These are phyloP conservation scores for Claviceps purpurea DNA, from an alignment of 2,329 filamentous ascomycete species.

Conservation along the genomic window DNA sequence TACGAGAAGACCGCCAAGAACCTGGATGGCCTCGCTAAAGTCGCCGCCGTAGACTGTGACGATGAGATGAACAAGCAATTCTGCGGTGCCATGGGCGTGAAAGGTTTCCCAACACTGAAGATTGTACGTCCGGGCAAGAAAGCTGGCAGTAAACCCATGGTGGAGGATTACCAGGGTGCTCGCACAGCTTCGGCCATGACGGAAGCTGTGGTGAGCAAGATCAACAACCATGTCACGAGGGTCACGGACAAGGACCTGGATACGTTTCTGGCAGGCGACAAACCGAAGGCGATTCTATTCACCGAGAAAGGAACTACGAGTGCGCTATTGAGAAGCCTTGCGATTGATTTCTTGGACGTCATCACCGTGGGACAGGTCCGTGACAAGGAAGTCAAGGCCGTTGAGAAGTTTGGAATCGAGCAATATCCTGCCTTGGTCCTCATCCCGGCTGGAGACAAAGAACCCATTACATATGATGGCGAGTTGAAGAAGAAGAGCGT, in stretches of 20 bases:
- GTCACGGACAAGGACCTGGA: slow-evolving; percentile 70
- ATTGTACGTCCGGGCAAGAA: slow-evolving; percentile 80
- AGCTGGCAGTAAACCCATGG: slow-evolving; percentile 54
- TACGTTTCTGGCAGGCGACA: slow-evolving; percentile 58
- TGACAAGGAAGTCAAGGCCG: slow-evolving; percentile 59
- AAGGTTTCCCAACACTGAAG: slow-evolving; percentile 94
- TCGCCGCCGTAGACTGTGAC: slow-evolving; percentile 90
- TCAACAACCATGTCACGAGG: slow-evolving; percentile 80
- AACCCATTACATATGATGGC: slow-evolving; percentile 62
- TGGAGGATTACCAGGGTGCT: slow-evolving; percentile 83
- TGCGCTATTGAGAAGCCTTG: slow-evolving; percentile 67
- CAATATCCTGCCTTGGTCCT: slow-evolving; percentile 73
- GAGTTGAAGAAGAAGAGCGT: slow-evolving; percentile 77
- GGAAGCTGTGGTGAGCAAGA: slow-evolving; percentile 71
- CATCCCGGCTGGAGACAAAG: slow-evolving; percentile 55
- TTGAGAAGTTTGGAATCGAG: slow-evolving; percentile 61
- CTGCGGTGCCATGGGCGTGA: slow-evolving; percentile 72
- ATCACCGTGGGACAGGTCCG: slow-evolving; percentile 73
- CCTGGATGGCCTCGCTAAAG: slow-evolving; percentile 83
- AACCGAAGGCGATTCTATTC: slow-evolving; percentile 79
- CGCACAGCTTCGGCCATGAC: slow-evolving; percentile 78
- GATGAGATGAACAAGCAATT: slow-evolving; percentile 83
- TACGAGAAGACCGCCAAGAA: slow-evolving; percentile 89
- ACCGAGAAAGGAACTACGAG: slow-evolving; percentile 86
- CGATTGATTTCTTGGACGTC: slow-evolving; percentile 77